phyloP scores from a whole-genome alignment of 2,329 filamentous ascomycete genomes.

The Trichophyton schoenleinii region DNA sequence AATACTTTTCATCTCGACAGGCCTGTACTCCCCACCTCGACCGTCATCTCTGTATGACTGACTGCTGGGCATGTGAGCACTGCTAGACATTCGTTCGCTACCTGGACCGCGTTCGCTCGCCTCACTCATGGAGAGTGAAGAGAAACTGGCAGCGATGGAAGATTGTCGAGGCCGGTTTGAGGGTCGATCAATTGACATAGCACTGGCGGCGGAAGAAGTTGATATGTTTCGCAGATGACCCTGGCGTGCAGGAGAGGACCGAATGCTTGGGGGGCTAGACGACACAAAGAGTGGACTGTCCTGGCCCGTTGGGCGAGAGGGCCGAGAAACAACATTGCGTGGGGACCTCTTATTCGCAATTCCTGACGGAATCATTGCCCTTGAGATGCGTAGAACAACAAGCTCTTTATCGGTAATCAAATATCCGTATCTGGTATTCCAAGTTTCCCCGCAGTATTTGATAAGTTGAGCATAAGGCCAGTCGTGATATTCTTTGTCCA shows the following conservation, averaged over 20 bases:
- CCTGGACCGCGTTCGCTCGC: background rate
- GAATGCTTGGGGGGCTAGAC: background rate
- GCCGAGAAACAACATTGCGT: background rate
- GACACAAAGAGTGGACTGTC: background rate
- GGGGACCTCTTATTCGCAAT: slow-evolving; percentile 1
- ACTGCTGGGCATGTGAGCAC: background rate
- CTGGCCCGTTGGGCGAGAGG: background rate
- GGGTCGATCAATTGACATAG: background rate
- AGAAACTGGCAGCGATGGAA: background rate
- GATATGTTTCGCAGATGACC: background rate
- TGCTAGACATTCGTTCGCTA: background rate
- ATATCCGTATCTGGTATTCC: slow-evolving; percentile 9
- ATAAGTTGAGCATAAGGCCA: background rate
- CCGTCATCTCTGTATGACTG: background rate
- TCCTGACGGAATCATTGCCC: slow-evolving; percentile 3
- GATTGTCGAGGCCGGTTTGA: background rate
- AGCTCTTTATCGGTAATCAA: slow-evolving; percentile 8
- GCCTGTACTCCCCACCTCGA: slow-evolving; percentile 4
- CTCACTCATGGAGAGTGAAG: background rate
- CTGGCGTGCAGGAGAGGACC: background rate
- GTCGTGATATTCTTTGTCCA: too few relatives aligned
- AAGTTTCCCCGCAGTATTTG: background rate
- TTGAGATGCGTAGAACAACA: slow-evolving; percentile 7
- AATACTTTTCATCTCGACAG: slow-evolving; percentile 11
- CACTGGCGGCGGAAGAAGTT: background rate